phyloP scores from a whole-genome alignment of 495 filamentous ascomycete species.

The Aspergillus taichungensis region DNA sequence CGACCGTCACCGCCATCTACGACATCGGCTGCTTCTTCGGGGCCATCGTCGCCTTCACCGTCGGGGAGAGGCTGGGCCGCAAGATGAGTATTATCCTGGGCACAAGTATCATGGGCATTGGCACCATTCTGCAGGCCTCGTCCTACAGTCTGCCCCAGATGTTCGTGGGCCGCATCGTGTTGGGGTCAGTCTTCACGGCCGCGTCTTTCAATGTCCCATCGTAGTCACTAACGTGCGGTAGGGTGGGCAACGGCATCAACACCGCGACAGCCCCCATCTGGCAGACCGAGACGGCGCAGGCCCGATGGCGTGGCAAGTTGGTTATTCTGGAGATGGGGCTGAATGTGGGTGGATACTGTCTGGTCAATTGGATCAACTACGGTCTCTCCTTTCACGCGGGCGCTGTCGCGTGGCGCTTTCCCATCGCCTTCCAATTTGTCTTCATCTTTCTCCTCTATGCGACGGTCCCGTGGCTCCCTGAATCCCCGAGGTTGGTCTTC shows the following conservation, averaged over 20 bases:
- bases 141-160: slow-evolving; percentile 51
- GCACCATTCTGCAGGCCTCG: slow-evolving; percentile 49
- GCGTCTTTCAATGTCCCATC: no score
- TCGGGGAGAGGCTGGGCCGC: slow-evolving; percentile 49
- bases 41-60: slow-evolving; percentile 41
- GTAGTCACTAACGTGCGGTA: neutral
- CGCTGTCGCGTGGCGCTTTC: slow-evolving; percentile 41
- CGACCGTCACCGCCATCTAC: slow-evolving; percentile 55
- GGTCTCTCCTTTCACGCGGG: slow-evolving; percentile 41
- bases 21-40: slow-evolving; percentile 55
- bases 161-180: slow-evolving; percentile 52
- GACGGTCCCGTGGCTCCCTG: slow-evolving; percentile 46
- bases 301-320: slow-evolving; percentile 49
- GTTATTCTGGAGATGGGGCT: slow-evolving; percentile 53
- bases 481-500: slow-evolving; percentile 38
- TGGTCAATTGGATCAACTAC: slow-evolving; percentile 50
- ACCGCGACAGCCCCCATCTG: slow-evolving; percentile 56
- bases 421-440: slow-evolving; percentile 44
- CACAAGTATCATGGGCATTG: slow-evolving; percentile 50
- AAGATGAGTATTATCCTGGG: slow-evolving; percentile 49
- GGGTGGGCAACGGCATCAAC: slow-evolving; percentile 54
- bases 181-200: slow-evolving; percentile 15
- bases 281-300: slow-evolving; percentile 55
- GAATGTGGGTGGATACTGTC: slow-evolving; percentile 50
- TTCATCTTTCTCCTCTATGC: slow-evolving; percentile 42